A percentile compares a stretch with the other conserved stretches of the same genome.
phyloP scores from a whole-genome alignment of 805 yeast genomes.

The Yarrowia sp. region DNA sequence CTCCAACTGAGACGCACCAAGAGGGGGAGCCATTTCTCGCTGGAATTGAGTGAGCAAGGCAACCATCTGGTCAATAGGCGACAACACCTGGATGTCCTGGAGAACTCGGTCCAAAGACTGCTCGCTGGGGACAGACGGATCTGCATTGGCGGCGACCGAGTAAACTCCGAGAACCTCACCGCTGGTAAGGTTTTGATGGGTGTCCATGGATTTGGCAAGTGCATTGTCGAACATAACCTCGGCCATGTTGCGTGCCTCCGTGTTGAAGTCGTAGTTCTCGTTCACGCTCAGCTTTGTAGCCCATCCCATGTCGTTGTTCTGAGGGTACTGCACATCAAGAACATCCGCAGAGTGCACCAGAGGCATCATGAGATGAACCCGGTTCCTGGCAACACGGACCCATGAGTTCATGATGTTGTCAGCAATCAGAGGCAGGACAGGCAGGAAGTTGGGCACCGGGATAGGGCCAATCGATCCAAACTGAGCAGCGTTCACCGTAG shows the following conservation, averaged over 20 bases:
- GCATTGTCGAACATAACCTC: constrained; percentile 21
- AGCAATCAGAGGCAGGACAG: constrained; percentile 21
- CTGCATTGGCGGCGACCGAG: background rate
- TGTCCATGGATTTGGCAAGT: constrained; percentile 15
- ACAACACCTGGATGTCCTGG: constrained; percentile 6
- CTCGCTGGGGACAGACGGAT: background rate
- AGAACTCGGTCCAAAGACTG: constrained; percentile 5
- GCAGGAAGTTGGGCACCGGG: background rate
- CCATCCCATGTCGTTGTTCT: constrained; percentile 6
- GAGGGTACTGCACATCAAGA: constrained; percentile 1
- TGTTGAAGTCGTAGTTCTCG: constrained; percentile 16
- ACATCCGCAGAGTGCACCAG: constrained; percentile 15
- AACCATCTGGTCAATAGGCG: constrained; percentile 22
- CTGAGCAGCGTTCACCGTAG: background rate
- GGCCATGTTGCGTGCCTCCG: constrained; percentile 15
- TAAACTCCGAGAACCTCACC: constrained; percentile 18
- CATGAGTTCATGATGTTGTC: constrained; percentile 23
- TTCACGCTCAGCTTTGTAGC: constrained; percentile 2
- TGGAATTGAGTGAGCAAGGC: constrained; percentile 5
- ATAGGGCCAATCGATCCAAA: constrained; percentile 2
- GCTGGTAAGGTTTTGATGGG: background rate
- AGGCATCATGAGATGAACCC: constrained; percentile 23
- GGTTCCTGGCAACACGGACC: constrained; percentile 3
- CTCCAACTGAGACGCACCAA: constrained; percentile 1
- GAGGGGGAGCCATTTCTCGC: constrained; percentile 18